Evolutionary conservation across 2,329 filamentous ascomycete species (phyloP), one percentile per base, ranked within the genome.

Genomic region (Sporothrix luriei): DNA sequence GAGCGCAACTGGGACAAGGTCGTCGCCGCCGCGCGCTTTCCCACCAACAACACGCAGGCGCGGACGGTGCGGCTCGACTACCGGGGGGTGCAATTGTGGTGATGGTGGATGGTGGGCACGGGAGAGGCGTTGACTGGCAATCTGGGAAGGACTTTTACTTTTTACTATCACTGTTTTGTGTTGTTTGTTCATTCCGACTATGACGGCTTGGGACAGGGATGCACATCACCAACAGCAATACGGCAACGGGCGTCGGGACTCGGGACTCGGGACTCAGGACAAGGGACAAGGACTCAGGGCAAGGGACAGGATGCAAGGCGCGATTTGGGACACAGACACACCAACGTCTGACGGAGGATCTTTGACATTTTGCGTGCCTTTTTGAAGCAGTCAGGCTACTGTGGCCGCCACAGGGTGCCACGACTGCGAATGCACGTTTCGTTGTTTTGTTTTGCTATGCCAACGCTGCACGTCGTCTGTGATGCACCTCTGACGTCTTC

Each of bases 1-100:
- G 57, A 65, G 13, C 68, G 68, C 38, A 55, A 69, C 68, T 69
- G 68, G 68, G 59, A 69, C n/a, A 21, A n/a, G 38, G 21, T 69
- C 33, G 16, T 59, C 29, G n/a, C 38, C 11, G 33, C 26, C 33
- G 68, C 21, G 16, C 48, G 59, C 21, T 48, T 24, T 21, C 66
- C 57, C 16, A 13, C 16, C 26, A 21, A n/a, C 11, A 21, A 66
- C 43, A 40, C 19, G 21, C 59, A 40, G 21, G 21, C 6, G 14
- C 6, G 33, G 14, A 24, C 14, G 16, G 48, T 26, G 29, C 11
- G 21, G 11, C 6, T 48, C 10, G 10, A 21, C 19, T 19, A n/a
- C 7, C 19, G 19, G 4, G 48, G 5, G 48, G 6, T n/a, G 48
- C 48, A 49, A n/a, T 19, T 43, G 2, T 43, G 40, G 40, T 43